phyloP scores from a whole-genome alignment of 129 eudicot genomes.

The Chrysanthemum lavandulifolium region DNA sequence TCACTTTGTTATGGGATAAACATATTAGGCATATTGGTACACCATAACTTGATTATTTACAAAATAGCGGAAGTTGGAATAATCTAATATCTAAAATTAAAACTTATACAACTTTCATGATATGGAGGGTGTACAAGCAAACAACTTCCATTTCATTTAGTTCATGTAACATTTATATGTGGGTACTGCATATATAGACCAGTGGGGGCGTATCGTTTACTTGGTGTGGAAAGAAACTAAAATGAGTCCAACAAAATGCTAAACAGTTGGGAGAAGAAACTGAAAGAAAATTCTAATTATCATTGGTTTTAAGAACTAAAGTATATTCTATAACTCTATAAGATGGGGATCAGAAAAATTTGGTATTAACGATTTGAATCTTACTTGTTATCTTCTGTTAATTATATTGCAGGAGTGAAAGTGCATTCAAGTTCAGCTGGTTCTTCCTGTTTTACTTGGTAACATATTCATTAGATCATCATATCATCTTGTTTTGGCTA shows the following conservation, averaged over 20 bases:
- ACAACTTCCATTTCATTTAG: neutral
- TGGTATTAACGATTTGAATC: neutral
- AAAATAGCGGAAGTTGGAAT: neutral
- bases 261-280: neutral
- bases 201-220: neutral
- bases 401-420: constrained; percentile 63
- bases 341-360: neutral
- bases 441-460: constrained; percentile 90
- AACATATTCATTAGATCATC: constrained; percentile 7
- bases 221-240: constrained; percentile 7
- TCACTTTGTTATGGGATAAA: neutral
- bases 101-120: too few relatives aligned
- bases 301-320: too few relatives aligned
- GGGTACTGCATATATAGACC: neutral
- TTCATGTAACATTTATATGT: neutral
- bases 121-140: neutral
- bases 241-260: neutral
- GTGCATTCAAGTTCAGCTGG: constrained; percentile 85
- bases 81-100: neutral
- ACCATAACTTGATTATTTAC: neutral
- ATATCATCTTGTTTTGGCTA: constrained; percentile 3
- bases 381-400: constrained; percentile 4
- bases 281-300: neutral
- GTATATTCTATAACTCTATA: too few relatives aligned
- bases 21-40: neutral